Evolutionary conservation across 176 grass and related monocot genomes (phyloP), one percentile per base, ranked within the genome.

Genomic region (Aechmea fasciata): DNA sequence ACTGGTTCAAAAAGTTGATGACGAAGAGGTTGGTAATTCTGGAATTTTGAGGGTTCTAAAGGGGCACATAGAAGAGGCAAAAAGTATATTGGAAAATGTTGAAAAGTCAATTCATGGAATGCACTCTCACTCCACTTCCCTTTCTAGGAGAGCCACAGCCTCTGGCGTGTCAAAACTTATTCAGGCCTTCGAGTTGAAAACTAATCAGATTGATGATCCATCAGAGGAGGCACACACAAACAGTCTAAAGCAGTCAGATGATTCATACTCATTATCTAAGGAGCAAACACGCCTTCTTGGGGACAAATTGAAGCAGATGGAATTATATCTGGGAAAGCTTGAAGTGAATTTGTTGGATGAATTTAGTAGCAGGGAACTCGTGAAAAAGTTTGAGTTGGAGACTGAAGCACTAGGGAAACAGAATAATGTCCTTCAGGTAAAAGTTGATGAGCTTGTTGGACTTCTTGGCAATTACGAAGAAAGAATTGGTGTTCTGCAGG

Each of bases 111-210:
- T 97, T 49, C 76, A 97, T 71, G 82, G 74, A 67, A 64, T 92
- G 76, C 83, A 78, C 18, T 89, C 67, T 69, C 73, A 78, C 64
- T 83, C 86, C 4, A 74, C 73, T 33, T 49, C 68, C 15, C 53
- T 76, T 10, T 69, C 71, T 78, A 85, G 85, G 26, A 83, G 77
- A 66, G 81, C 74, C 52, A 33, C 64, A 67, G 51, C 74, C 48
- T 57, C 74, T 68, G 81, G 88, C 13, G 85, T 97, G 65, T 85
- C 93, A 49, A 89, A 92, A 74, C 89, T 97, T 72, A 90, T 97
- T 57, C 82, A 92, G 48, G 85, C 93, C 74, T 97, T 89, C 51
- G 93, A 97, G 72, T 69, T 79, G 57, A 86, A 97, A 77, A 67
- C 57, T 75, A 87, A 71, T 77, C 73, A 79, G 61, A 72, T 64